A percentile compares a stretch with the other conserved stretches of the same genome.
Conservation (phyloP, 2,329 filamentous ascomycete species). For the Tolypocladium sp. region DNA sequence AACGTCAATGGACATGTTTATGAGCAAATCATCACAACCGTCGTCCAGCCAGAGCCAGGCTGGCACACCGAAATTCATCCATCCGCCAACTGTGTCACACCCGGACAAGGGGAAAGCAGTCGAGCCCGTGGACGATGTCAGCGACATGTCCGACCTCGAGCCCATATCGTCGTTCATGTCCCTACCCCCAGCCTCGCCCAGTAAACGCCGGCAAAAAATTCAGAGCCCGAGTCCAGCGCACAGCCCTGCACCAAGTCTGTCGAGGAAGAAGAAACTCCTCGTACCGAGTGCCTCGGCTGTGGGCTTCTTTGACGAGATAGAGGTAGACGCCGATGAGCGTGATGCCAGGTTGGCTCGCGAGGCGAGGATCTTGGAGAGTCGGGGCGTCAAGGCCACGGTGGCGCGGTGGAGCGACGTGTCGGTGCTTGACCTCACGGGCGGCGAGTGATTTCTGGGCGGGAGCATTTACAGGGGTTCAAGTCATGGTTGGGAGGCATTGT, state of each 20-base stretch:
- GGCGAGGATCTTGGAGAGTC: constrained; percentile 5
- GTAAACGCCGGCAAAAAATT: constrained; percentile 1
- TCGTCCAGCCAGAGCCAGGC: background rate
- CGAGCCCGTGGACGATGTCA: background rate
- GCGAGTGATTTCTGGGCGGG: background rate
- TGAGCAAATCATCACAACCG: background rate
- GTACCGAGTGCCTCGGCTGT: constrained; percentile 24
- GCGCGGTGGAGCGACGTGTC: constrained; percentile 22
- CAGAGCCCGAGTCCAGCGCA: background rate
- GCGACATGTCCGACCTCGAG: constrained; percentile 9
- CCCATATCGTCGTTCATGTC: background rate
- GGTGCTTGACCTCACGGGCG: constrained; percentile 21
- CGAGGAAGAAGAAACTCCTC: constrained; percentile 27
- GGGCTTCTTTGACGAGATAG: constrained; percentile 29
- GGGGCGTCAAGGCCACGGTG: constrained; percentile 8
- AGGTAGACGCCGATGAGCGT: constrained; percentile 15
- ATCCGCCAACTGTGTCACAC: background rate
- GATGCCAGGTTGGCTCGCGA: constrained; percentile 14
- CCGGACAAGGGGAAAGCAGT: background rate
- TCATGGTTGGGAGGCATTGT: background rate
- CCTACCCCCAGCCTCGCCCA: background rate
- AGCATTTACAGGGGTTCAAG: background rate
- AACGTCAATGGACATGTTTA: constrained; percentile 21
- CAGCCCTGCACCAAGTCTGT: constrained; percentile 6
- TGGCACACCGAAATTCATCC: background rate